phyloP scores from a whole-genome alignment of 257 asterid genomes.

The Solanum boliviense region DNA sequence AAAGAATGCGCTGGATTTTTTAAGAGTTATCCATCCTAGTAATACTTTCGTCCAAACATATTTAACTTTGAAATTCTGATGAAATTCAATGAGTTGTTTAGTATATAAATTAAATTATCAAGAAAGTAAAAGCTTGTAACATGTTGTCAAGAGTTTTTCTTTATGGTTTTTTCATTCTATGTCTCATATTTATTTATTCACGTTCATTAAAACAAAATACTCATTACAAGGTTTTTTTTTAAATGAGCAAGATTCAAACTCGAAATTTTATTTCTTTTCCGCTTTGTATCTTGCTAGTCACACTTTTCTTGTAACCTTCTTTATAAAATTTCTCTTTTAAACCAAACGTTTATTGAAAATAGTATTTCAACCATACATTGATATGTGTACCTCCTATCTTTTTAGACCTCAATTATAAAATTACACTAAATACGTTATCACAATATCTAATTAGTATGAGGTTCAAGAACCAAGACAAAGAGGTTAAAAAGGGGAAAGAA shows the following conservation, averaged over 20 bases:
- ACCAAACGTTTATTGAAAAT: too few species aligned
- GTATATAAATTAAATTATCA: too few species aligned
- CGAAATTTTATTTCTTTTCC: too few species aligned
- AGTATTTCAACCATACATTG: accelerated
- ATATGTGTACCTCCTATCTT: accelerated
- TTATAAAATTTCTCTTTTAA: too few species aligned
- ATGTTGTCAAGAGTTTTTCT: neutral
- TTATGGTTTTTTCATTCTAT: neutral
- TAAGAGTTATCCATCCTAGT: neutral
- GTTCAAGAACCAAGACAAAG: slow-evolving; percentile 10
- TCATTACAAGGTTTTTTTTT: too few species aligned
- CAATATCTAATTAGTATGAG: neutral
- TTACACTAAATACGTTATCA: too few species aligned
- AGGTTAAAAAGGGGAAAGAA: slow-evolving; percentile 5
- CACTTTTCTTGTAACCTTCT: neutral
- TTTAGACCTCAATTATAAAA: too few species aligned
- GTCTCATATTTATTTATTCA: neutral
- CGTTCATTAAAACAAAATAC: too few species aligned
- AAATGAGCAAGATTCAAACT: too few species aligned
- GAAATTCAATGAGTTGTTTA: neutral
- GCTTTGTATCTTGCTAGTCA: neutral
- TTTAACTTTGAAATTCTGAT: neutral
- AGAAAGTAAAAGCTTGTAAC: neutral
- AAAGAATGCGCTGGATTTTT: neutral
- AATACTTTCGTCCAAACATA: neutral